Evolutionary conservation across 1,139 yeast genomes (phyloP), one percentile per base, ranked within the genome.

Genomic region (Pichia sp.): DNA sequence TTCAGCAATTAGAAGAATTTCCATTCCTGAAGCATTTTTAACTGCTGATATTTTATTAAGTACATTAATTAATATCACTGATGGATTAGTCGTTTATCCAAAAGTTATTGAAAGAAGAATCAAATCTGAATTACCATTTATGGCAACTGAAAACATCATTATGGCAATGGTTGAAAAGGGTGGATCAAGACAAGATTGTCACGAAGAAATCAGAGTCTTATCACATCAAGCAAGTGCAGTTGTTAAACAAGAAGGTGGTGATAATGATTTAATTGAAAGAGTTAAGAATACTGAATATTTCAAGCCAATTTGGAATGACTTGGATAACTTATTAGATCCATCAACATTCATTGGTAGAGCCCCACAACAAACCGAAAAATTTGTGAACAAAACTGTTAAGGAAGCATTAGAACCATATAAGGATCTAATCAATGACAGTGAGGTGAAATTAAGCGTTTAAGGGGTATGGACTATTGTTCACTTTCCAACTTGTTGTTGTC

Each of bases 161-260:
- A 92, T 92, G 99, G 98, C 98, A 49, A 92, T 92, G 97, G 98
- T 92, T 52, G 95, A 89, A 71, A 84, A 85, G 68, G 97, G 97
- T 60, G 97, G 87, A 42, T 89, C 95, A 26, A 85, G 99, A 77
- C 99, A 92, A 75, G 96, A 89, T 50, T 92, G 96, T 65, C 99
- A 92, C 70, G 99, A 92, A 74, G 86, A 87, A 71, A 90, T 92
- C 68, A 83, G 99, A 71, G 98, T 92, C 39, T 77, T 92, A 54
- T 87, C 97, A 36, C 98, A 92, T 68, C 94, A 92, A 72, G 98
- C 98, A 29, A 90, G 96, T 56, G 92, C 89, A 48, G 97, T 90
- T 53, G 98, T 92, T 49, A 92, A 92, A 71, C 96, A 90, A 69
- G 85, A 92, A 72, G 99, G 99, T 70, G 97, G 97, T 55, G 99